Evolutionary conservation across 306 rosid genomes (phyloP), one percentile per base, ranked within the genome.

Genomic region (Prunus mira): DNA sequence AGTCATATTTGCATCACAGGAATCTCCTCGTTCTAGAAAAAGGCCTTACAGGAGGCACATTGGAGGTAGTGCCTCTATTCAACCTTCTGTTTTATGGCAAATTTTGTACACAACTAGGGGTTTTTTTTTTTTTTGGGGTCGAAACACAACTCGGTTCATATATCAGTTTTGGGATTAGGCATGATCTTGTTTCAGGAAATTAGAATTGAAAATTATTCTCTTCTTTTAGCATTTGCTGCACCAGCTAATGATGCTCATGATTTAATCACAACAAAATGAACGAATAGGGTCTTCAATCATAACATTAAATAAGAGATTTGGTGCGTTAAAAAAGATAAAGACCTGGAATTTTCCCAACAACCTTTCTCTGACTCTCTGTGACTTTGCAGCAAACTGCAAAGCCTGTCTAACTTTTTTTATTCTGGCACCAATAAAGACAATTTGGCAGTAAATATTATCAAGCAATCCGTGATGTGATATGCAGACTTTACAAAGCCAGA

Each of bases 321-420:
- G 38, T 60, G 34, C 4, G 9, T 25, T 25, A 4, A 30, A 61
- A 63, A 32, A 63, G 11, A 9, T 12, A 9, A 5, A 9, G 6
- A 14, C 9, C 9, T 1, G 46, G 67, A 63, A 10, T 45, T 20
- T 46, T 57, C 8, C 67, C 69, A 61, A 27, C 61, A 0, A 12
- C 78, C 65, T 74, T 3, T 62, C 49, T 24, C 62, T 74, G 78
- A 61, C 61, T 62, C 61, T 43, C 11, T 46, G 14, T 10, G 5
- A 5, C 5, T 5, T 45, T 50, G 27, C 72, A 24, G 72, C 56
- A 46, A 22, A 22, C 72, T 7, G 57, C 38, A 6, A 67, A 13
- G 56, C 34, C 47, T 14, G 45, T 22, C 17, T 2, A 65, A 4
- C 69, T 65, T 58, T 65, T 65, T 34, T 20, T 51, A 4, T 51